Evolutionary conservation across 2,329 filamentous ascomycete species (phyloP), one percentile per base, ranked within the genome.

Genomic region (Colletotrichum chrysophilum): DNA sequence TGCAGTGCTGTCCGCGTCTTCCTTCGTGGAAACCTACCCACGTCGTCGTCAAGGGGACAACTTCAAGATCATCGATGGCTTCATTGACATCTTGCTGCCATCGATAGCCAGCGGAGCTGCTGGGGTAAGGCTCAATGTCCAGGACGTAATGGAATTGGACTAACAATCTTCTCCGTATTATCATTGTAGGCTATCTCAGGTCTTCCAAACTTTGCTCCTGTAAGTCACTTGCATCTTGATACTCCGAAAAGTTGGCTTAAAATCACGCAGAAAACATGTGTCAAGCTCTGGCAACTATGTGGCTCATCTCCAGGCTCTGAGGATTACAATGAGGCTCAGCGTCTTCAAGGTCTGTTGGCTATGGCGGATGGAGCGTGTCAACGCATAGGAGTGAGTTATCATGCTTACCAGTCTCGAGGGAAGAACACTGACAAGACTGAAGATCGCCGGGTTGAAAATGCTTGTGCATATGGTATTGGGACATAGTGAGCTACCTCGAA

Each of bases 391-490:
- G 43, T 52, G n/a, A 52, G 43, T 21, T 5, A 13, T 24, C n/a
- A 0, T 7, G 0, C n/a, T 52, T 0, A 7, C 0, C 10, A 52
- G 43, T 52, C n/a, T 21, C 7, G 43, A 52, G 16, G 0, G n/a
- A 52, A 21, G n/a, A 52, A 24, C 0, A 21, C 43, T 52, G n/a
- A 52, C n/a, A 21, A 52, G 43, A 4, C 6, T 6, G 43, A 13
- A 52, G 43, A 52, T 52, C n/a, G 10, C 43, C 5, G 43, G 43
- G 10, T 4, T 48, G 10, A 48, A 52, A 52, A 52, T 52, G 43
- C 43, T 52, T 52, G n/a, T 52, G 43, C 43, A 52, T 52, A 52
- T 52, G 43, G n/a, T 24, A 21, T 52, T 52, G 43, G 43, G 43
- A 52, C 43, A 52, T 52, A 52, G 43, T 21, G 43, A 52, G 43